These are phyloP conservation scores for Hypocrella siamensis DNA, from an alignment of 2,329 filamentous ascomycete species.

Conservation along the genomic window DNA sequence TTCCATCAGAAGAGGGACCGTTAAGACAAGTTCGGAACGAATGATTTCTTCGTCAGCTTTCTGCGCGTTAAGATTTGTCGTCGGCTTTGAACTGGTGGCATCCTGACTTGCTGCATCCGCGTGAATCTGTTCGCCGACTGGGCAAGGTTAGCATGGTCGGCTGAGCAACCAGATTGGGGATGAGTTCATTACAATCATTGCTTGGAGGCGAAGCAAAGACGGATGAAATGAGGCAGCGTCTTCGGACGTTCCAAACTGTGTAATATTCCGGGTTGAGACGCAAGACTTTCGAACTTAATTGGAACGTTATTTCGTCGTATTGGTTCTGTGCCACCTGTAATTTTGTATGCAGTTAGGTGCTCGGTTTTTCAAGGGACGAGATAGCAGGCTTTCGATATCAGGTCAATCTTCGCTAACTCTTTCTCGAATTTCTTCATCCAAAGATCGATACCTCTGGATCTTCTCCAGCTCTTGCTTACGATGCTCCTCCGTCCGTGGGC, in stretches of 20 bases:
- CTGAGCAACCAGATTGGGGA: too few species aligned
- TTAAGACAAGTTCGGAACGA: constrained; percentile 61
- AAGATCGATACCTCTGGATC: constrained; percentile 54
- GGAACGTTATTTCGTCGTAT: constrained; percentile 3
- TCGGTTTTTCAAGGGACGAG: background rate
- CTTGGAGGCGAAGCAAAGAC: too few species aligned
- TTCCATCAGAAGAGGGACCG: constrained; percentile 67
- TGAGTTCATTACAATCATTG: too few species aligned
- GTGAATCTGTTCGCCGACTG: too few species aligned
- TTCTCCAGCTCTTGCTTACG: constrained; percentile 52
- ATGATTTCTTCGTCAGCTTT: constrained; percentile 26
- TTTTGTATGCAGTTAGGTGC: background rate
- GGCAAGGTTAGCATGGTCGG: too few species aligned
- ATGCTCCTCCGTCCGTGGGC: constrained; percentile 45
- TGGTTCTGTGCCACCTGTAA: background rate
- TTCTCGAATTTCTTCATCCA: constrained; percentile 46
- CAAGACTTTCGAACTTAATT: constrained; percentile 44
- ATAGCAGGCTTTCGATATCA: background rate
- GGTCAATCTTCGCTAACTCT: constrained; percentile 2
- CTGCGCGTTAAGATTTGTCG: background rate
- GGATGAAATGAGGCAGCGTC: constrained; percentile 45
- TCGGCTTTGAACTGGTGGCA: background rate
- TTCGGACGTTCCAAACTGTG: constrained; percentile 80
- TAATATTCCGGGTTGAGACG: constrained; percentile 77
- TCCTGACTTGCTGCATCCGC: too few species aligned